Conservation (phyloP, 192 early-diverging fungal genomes). For the Mortierella hygrophila region DNA sequence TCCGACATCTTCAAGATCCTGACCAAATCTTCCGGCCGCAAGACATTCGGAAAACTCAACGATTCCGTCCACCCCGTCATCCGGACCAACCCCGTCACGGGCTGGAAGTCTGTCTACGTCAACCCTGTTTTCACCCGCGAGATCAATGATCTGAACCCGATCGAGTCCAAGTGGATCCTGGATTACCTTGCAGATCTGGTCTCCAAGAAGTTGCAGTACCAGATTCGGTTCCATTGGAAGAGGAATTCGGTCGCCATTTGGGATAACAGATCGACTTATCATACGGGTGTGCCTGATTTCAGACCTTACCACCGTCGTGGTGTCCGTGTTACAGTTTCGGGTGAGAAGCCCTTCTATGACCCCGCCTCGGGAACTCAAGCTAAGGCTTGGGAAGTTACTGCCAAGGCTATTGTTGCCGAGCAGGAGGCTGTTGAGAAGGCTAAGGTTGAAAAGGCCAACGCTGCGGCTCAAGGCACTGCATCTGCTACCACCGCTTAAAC, state of each 20-base stretch:
- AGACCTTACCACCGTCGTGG: constrained; percentile 54
- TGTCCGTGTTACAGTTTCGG: constrained; percentile 53
- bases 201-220: constrained; percentile 58
- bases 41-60: constrained; percentile 50
- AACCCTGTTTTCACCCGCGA: constrained; percentile 19
- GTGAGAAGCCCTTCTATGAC: constrained; percentile 60
- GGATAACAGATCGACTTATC: constrained; percentile 60
- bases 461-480: constrained; percentile 3
- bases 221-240: constrained; percentile 61
- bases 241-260: constrained; percentile 61
- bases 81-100: constrained; percentile 67
- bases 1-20: constrained; percentile 32
- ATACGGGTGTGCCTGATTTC: constrained; percentile 59
- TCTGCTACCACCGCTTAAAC: constrained; percentile 13
- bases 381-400: constrained; percentile 23
- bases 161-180: constrained; percentile 57
- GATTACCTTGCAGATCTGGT: constrained; percentile 49
- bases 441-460: background rate
- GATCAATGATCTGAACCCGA: constrained; percentile 56
- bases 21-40: constrained; percentile 27
- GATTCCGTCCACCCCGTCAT: constrained; percentile 62
- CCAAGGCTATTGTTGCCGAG: constrained; percentile 26
- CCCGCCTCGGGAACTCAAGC: constrained; percentile 27
- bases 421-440: constrained; percentile 18
- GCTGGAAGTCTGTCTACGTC: constrained; percentile 62